phyloP scores from a whole-genome alignment of 2,329 filamentous ascomycete genomes.

The Venturiaceae sp. region DNA sequence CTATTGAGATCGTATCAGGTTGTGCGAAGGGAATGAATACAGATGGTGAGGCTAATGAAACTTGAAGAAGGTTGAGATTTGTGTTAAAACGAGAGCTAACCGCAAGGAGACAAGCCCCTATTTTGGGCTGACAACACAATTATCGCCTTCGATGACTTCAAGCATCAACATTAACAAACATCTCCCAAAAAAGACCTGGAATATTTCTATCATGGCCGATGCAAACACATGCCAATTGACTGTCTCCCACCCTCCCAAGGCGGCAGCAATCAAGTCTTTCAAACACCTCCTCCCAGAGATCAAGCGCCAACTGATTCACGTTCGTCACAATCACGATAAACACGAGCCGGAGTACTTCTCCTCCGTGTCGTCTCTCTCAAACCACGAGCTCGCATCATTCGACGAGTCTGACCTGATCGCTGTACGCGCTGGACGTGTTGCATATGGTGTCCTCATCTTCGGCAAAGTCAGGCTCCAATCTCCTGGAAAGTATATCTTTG shows the following conservation, averaged over 20 bases:
- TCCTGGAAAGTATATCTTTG: conserved; percentile 1
- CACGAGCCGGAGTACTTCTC: conserved; percentile 28
- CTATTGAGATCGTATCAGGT: too few species aligned
- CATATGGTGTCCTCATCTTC: conserved; percentile 4
- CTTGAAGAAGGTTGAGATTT: background rate
- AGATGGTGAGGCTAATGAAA: background rate
- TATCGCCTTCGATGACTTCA: background rate
- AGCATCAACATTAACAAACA: background rate
- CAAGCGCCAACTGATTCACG: conserved; percentile 22
- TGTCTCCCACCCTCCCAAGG: conserved; percentile 22
- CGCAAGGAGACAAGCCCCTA: background rate
- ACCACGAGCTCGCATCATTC: conserved; percentile 23
- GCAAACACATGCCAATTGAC: conserved; percentile 23
- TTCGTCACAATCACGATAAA: conserved; percentile 24
- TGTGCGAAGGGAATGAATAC: background rate
- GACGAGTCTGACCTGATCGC: background rate
- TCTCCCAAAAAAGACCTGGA: background rate
- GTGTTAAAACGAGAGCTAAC: background rate
- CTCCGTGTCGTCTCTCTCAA: conserved; percentile 28
- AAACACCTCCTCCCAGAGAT: conserved; percentile 20
- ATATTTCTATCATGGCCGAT: conserved; percentile 21
- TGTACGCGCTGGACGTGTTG: conserved; percentile 4
- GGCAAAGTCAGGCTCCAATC: conserved; percentile 4
- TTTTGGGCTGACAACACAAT: background rate
- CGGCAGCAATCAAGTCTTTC: conserved; percentile 24